A percentile compares a stretch with the other conserved stretches of the same genome.
Evolutionary conservation across 148 eudicot genomes (phyloP).

Genomic region (Fagopyrum esculentum): DNA sequence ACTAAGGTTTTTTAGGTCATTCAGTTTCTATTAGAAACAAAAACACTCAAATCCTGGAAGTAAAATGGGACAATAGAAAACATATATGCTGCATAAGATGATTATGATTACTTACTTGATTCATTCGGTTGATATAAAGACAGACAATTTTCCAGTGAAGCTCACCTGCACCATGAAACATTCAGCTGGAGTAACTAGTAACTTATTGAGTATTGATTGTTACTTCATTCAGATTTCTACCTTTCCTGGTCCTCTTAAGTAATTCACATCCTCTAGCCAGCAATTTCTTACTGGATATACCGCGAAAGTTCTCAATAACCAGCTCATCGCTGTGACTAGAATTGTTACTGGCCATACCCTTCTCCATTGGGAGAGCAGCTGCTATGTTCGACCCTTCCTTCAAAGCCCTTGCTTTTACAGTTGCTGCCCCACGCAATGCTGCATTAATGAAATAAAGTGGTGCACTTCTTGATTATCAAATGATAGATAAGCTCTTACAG

Average conservation of each 20-base stretch:
- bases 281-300: slow-evolving; percentile 63
- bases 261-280: slow-evolving; percentile 80
- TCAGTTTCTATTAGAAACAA: no score
- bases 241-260: slow-evolving; percentile 79
- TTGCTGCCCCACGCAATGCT: slow-evolving; percentile 90
- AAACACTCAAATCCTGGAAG: no score
- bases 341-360: slow-evolving; percentile 30
- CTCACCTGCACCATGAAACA: slow-evolving; percentile 53
- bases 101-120: slow-evolving; percentile 39
- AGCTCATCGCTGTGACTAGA: slow-evolving; percentile 57
- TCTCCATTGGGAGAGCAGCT: slow-evolving; percentile 70
- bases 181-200: not conserved
- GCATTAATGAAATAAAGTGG: slow-evolving; percentile 9
- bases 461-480: not conserved
- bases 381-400: slow-evolving; percentile 94
- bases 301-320: slow-evolving; percentile 63
- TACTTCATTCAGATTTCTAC: slow-evolving; percentile 24
- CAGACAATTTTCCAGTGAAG: slow-evolving; percentile 96
- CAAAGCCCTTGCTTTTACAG: slow-evolving; percentile 84
- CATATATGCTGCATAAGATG: not conserved
- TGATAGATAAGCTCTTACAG: not conserved
- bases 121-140: slow-evolving; percentile 64
- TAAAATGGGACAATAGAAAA: no score
- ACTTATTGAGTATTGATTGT: not conserved
- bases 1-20: no score